phyloP scores from a whole-genome alignment of 1,139 yeast species.

The Taphrina deformans region DNA sequence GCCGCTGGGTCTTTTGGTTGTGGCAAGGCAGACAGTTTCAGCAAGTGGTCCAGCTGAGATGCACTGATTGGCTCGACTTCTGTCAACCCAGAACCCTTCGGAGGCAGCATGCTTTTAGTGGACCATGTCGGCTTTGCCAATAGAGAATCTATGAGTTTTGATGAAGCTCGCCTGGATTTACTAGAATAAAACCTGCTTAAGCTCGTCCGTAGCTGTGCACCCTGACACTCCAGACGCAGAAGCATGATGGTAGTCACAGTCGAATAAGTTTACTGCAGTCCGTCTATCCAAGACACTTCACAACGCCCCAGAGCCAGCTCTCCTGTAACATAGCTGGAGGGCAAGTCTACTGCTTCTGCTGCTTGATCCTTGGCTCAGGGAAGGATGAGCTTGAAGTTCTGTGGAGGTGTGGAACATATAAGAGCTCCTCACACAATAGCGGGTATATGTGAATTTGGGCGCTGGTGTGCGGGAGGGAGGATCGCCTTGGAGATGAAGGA shows the following conservation, averaged over 20 bases:
- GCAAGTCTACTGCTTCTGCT: not conserved
- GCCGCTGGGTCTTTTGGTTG: conserved; percentile 8
- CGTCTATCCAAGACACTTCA: too few species aligned
- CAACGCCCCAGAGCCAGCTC: too few species aligned
- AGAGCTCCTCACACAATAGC: not conserved
- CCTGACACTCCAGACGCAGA: too few species aligned
- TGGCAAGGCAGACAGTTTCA: conserved; percentile 27
- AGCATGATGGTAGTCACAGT: too few species aligned
- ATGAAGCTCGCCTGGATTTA: not conserved
- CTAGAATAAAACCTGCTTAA: not conserved
- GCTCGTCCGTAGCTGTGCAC: too few species aligned
- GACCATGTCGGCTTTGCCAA: conserved; percentile 26
- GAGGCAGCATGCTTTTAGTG: conserved; percentile 12
- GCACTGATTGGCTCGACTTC: conserved; percentile 6
- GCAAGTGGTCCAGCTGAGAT: conserved; percentile 21
- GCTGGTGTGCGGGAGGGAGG: not conserved
- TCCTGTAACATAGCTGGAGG: too few species aligned
- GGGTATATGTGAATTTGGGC: too few species aligned
- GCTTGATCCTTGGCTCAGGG: too few species aligned
- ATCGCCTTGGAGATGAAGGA: too few species aligned
- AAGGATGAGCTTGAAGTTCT: too few species aligned
- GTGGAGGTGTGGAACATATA: too few species aligned
- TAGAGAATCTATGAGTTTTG: not conserved
- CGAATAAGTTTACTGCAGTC: too few species aligned
- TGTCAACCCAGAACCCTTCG: not conserved